Conservation (phyloP, 2,329 filamentous ascomycete genomes). For the Cytospora schulzeri region DNA sequence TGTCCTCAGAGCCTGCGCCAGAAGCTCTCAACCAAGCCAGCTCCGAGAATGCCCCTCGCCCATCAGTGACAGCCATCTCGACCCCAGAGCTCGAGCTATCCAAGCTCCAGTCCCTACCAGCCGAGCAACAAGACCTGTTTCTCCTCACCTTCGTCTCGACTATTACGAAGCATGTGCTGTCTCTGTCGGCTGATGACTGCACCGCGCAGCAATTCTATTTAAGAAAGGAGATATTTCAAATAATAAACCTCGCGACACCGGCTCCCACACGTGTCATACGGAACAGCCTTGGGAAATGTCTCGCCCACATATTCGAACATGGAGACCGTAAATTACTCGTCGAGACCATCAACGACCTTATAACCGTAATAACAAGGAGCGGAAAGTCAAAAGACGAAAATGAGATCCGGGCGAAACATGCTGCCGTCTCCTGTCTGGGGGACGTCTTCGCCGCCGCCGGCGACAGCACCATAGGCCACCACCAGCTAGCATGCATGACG, state of each 20-base stretch:
- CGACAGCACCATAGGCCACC: slow-evolving; percentile 85
- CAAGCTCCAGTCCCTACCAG: slow-evolving; percentile 85
- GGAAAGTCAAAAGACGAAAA: slow-evolving; percentile 76
- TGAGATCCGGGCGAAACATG: slow-evolving; percentile 80
- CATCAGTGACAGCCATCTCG: slow-evolving; percentile 40
- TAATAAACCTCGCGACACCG: slow-evolving; percentile 80
- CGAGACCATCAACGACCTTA: slow-evolving; percentile 89
- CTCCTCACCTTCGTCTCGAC: slow-evolving; percentile 86
- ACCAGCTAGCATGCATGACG: slow-evolving; percentile 71
- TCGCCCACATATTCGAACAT: slow-evolving; percentile 78
- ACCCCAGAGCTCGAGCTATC: slow-evolving; percentile 81
- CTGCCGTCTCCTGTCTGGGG: slow-evolving; percentile 82
- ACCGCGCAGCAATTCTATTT: slow-evolving; percentile 88
- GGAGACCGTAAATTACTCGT: slow-evolving; percentile 92
- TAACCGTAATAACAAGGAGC: slow-evolving; percentile 68
- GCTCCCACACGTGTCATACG: slow-evolving; percentile 85
- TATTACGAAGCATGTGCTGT: slow-evolving; percentile 77
- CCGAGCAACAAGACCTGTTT: slow-evolving; percentile 95
- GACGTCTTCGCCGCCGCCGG: slow-evolving; percentile 90
- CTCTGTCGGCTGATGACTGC: slow-evolving; percentile 75
- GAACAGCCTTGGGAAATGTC: slow-evolving; percentile 83
- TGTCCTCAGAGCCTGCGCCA: slow-evolving; percentile 29
- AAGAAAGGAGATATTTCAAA: slow-evolving; percentile 92
- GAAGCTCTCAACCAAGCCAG: slow-evolving; percentile 31
- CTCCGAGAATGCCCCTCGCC: slow-evolving; percentile 37